Percentiles rank a stretch among this genome's conserved stretches.
phyloP scores from a whole-genome alignment of 768 basidiomycete species.

The Psilocybe cubensis region DNA sequence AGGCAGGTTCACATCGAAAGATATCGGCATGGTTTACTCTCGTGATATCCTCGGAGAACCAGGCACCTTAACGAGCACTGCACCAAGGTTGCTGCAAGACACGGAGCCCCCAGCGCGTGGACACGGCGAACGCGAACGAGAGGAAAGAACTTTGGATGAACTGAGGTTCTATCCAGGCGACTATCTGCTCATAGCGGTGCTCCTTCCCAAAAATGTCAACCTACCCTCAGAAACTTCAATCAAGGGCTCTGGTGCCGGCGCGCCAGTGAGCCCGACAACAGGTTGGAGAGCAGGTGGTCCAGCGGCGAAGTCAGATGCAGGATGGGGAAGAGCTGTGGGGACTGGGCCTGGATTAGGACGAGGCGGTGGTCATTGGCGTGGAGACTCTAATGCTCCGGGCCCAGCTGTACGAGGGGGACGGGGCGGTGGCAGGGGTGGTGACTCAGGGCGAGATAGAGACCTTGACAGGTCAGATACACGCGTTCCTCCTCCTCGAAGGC shows the following conservation, averaged over 20 bases:
- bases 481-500: constrained; percentile 50
- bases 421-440: constrained; percentile 32
- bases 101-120: constrained; percentile 35
- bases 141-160: constrained; percentile 78
- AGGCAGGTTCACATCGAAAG: constrained; percentile 75
- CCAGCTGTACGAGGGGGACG: constrained; percentile 49
- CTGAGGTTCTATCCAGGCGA: constrained; percentile 83
- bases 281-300: constrained; percentile 38
- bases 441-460: constrained; percentile 15
- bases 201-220: constrained; percentile 70
- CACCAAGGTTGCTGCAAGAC: constrained; percentile 65
- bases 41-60: constrained; percentile 86
- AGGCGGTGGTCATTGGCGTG: constrained; percentile 78
- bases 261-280: constrained; percentile 24
- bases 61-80: constrained; percentile 58
- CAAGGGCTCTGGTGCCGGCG: constrained; percentile 47
- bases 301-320: constrained; percentile 45
- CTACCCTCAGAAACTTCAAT: constrained; percentile 54
- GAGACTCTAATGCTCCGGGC: constrained; percentile 58
- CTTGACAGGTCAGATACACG: constrained; percentile 35
- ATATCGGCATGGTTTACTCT: constrained; percentile 81
- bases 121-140: constrained; percentile 51
- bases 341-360: constrained; percentile 35
- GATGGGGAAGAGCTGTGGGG: constrained; percentile 48
- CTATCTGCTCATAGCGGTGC: constrained; percentile 73